phyloP scores from a whole-genome alignment of 139 green algal species.

The Chlamydomonas sphaeroides region DNA sequence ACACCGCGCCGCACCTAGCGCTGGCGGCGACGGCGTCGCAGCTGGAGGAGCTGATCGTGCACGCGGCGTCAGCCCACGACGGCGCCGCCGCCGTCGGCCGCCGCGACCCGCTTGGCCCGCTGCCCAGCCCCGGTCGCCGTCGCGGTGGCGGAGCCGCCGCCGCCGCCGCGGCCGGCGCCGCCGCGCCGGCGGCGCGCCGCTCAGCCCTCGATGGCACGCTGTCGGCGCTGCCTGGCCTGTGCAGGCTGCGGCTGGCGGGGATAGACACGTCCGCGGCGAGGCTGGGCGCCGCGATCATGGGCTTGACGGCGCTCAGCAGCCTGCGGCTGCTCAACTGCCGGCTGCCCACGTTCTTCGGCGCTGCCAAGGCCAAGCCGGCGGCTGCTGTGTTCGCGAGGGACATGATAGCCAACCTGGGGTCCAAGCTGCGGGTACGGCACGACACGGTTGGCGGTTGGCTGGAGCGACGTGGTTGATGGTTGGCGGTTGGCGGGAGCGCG shows the following conservation, averaged over 20 bases:
- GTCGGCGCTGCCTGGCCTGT: not conserved
- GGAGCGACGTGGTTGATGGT: too few relatives aligned
- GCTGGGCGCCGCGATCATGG: conserved; percentile 22
- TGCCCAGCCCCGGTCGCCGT: too few relatives aligned
- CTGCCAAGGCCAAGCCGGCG: not conserved
- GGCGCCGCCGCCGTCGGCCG: too few relatives aligned
- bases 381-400: not conserved
- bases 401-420: conserved; percentile 3
- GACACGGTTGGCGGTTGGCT: too few relatives aligned
- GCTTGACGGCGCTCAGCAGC: conserved; percentile 2
- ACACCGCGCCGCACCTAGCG: not conserved
- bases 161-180: not conserved
- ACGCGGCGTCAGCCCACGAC: too few relatives aligned
- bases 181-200: not conserved
- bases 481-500: too few relatives aligned
- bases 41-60: conserved; percentile 29
- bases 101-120: too few relatives aligned
- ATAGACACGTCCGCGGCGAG: conserved; percentile 12
- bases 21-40: conserved; percentile 6
- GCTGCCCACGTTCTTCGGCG: conserved; percentile 25
- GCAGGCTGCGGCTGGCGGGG: conserved; percentile 1
- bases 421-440: conserved; percentile 33
- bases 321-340: conserved; percentile 19
- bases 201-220: conserved; percentile 9
- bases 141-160: not conserved